Conservation (phyloP, 306 rosid genomes). For the Vachellia pachyceras region DNA sequence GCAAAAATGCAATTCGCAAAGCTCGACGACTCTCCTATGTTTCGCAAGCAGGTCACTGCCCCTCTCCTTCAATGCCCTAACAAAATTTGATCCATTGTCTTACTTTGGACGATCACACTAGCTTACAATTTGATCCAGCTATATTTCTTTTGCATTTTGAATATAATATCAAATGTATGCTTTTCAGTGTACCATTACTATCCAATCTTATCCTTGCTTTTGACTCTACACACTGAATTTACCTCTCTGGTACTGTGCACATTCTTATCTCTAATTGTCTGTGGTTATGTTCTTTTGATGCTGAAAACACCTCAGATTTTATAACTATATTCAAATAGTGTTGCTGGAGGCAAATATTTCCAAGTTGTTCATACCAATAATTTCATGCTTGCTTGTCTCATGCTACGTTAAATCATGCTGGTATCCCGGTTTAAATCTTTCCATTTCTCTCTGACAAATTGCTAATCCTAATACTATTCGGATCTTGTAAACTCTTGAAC, state of each 20-base stretch:
- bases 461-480: conserved; percentile 11
- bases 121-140: not conserved
- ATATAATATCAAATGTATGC: not conserved
- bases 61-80: not conserved
- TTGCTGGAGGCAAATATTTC: conserved; percentile 2
- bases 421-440: not conserved
- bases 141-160: not conserved
- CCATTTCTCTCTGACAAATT: not conserved
- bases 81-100: not conserved
- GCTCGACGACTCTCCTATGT: conserved; percentile 99
- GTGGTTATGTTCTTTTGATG: not conserved
- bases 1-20: conserved; percentile 87
- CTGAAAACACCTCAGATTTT: not conserved
- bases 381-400: not conserved
- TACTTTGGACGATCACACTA: not conserved
- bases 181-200: not conserved
- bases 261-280: not conserved
- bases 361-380: not conserved
- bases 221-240: not conserved
- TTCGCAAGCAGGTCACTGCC: conserved; percentile 92
- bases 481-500: conserved; percentile 10
- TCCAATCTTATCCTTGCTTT: not conserved
- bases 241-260: not conserved
- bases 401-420: conserved; percentile 11
- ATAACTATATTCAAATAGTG: not conserved